A percentile compares a stretch with the other conserved stretches of the same genome.
Evolutionary conservation across 2,329 filamentous ascomycete genomes (phyloP).

Genomic region (Amauroascus niger): DNA sequence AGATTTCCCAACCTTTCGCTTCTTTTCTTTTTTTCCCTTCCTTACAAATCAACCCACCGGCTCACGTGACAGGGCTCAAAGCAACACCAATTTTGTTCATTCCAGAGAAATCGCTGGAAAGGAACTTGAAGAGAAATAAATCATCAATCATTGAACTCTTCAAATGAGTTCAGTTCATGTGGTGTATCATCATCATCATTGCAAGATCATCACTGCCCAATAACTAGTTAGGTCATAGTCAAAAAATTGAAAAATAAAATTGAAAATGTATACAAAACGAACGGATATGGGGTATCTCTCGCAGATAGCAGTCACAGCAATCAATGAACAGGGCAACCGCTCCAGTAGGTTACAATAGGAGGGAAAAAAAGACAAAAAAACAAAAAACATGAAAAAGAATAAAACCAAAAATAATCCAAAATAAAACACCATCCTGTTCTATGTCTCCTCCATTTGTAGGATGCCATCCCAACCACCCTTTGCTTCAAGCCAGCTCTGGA

Average conservation of each 20-base stretch:
- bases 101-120: no score
- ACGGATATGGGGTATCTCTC: conserved; percentile 12
- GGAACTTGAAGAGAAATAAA: no score
- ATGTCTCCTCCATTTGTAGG: conserved; percentile 42
- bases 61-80: background rate
- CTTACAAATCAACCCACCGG: background rate
- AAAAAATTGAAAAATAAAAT: background rate
- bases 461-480: conserved; percentile 84
- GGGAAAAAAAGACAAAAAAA: background rate
- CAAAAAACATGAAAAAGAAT: background rate
- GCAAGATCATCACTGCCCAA: no score
- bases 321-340: background rate
- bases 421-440: conserved; percentile 10
- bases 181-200: no score
- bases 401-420: background rate
- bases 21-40: no score
- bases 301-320: background rate
- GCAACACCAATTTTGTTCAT: no score
- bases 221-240: background rate
- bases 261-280: conserved; percentile 1
- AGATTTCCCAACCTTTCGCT: no score
- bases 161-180: no score
- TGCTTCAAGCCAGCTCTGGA: conserved; percentile 62
- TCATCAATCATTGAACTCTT: no score
- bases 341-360: background rate